Base-by-base conservation (phyloP, 306 rosid genomes). In the Rosa persica region DNA sequence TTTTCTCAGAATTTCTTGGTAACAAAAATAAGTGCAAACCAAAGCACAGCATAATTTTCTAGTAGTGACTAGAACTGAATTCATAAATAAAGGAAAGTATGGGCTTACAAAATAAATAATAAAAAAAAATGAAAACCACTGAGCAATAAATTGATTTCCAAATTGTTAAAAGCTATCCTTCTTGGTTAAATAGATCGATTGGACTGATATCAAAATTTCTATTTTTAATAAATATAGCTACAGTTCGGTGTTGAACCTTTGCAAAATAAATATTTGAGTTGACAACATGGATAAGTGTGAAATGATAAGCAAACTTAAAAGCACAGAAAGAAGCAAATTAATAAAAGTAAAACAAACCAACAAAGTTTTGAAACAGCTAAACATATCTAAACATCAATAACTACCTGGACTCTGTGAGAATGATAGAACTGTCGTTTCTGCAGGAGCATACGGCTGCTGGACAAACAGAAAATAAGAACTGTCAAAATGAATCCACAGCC, bases 381-480 rank as follows among this genome's bases (percentile, higher is more conserved):
- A 61, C 57, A 54, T 57, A 65, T 79, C 49, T 70, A 57, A 78
- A 79, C 75, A 78, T 73, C 44, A 54, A 47, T 71, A 79, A 80
- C 81, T 82, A 93, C 99, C 99, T 95, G 99, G 84, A 95, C 99
- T 82, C 99, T 89, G 77, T 95, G 99, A 39, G 99, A 95, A 86
- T 95, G 99, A 90, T 89, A 95, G 87, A 95, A 95, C 84, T 89
- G 98, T 81, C 99, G 90, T 81, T 95, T 95, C 89, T 91, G 99
- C 83, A 95, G 87, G 73, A 95, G 93, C 85, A 87, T 76, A 51
- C 96, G 98, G 85, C 96, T 95, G 93, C 99, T 95, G 93, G 69
- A 78, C 48, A 86, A 79, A 80, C 58, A 76, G 73, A 71, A 73
- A 68, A 67, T 79, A 55, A 54, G 49, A 65, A 79, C 25, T 77